These are phyloP conservation scores for Colletotrichum agaves DNA, from an alignment of 2,329 filamentous ascomycete species.

Conservation along the genomic window DNA sequence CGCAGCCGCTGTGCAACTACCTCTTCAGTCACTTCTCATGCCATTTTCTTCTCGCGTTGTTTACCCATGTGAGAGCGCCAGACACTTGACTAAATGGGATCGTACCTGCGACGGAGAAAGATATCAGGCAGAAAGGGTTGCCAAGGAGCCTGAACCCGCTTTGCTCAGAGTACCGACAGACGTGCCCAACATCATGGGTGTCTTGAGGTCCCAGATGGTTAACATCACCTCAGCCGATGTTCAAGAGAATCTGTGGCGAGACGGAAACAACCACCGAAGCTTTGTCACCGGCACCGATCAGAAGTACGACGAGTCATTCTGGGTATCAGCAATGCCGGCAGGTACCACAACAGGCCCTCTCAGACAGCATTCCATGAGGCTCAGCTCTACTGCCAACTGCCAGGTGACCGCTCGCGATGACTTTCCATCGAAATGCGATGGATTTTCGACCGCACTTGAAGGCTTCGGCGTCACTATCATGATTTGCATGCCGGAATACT, in stretches of 20 bases:
- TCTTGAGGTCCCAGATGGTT: conserved; percentile 15
- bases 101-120: conserved; percentile 1
- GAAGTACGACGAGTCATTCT: conserved; percentile 30
- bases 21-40: conserved; percentile 32
- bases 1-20: conserved; percentile 24
- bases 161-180: conserved; percentile 13
- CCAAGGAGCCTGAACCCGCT: conserved; percentile 28
- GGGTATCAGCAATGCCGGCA: conserved; percentile 32
- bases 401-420: conserved; percentile 10
- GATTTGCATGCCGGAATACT: conserved; percentile 23
- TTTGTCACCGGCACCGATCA: conserved; percentile 21
- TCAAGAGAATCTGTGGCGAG: conserved; percentile 33
- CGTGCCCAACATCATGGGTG: conserved; percentile 6
- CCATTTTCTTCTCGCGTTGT: conserved; percentile 19
- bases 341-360: conserved; percentile 30
- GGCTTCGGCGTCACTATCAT: conserved; percentile 29
- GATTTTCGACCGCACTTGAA: conserved; percentile 23
- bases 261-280: conserved; percentile 21
- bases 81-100: conserved; percentile 28
- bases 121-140: conserved; percentile 8
- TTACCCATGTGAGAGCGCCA: conserved; percentile 26
- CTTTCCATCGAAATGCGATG: conserved; percentile 24
- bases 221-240: conserved; percentile 30
- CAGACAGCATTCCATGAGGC: conserved; percentile 32
- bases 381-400: conserved; percentile 31